Base-by-base conservation (phyloP, 352 stramenopile genomes). In the Elongisporangium undulatum region DNA sequence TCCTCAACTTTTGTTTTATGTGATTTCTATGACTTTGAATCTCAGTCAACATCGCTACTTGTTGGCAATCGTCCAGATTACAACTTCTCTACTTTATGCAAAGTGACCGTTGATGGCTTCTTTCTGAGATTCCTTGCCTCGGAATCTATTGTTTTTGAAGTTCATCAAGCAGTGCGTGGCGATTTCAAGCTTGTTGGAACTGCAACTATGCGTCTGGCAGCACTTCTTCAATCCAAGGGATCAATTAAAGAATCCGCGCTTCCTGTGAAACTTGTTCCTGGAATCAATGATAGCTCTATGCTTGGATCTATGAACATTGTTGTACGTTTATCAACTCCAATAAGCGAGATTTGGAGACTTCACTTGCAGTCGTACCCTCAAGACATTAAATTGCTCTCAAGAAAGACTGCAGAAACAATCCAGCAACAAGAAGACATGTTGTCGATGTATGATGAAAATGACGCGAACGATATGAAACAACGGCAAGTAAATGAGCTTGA, bases 1-100 rank as follows among this genome's bases (percentile, higher is more conserved):
- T 74, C 82, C 2, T 97, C 88, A 1, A 97, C 90, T 15, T 98
- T 98, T 62, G 75, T 97, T 7, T 61, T 98, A 17, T 90, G 95
- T 29, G 94, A 98, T 58, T 98, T 98, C 59, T 98, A 96, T 63
- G 90, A 98, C 63, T 98, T 96, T 59, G 92, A 98, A 66, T 96
- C 89, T 0, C 91, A 98, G 69, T 85, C 90, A 49, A 98, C 92
- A 39, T 75, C 92, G 22, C 68, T 98, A 29, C 55, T 97, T 13
- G 74, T 89, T 12, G 93, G 94, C 22, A 80, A 59, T 39, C 72
- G 74, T 17, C 93, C 92, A 2, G 74, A 84, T 17, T 98, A 96
- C 72, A 96, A 97, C 64, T 95, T 97, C 56, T 90, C 91, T 8
- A 81, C 87, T 13, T 96, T 81, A 0, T 98, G 96, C 67, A 97